Evolutionary conservation across 768 basidiomycete genomes (phyloP).

Genomic region (Xerocomus potaroensis): DNA sequence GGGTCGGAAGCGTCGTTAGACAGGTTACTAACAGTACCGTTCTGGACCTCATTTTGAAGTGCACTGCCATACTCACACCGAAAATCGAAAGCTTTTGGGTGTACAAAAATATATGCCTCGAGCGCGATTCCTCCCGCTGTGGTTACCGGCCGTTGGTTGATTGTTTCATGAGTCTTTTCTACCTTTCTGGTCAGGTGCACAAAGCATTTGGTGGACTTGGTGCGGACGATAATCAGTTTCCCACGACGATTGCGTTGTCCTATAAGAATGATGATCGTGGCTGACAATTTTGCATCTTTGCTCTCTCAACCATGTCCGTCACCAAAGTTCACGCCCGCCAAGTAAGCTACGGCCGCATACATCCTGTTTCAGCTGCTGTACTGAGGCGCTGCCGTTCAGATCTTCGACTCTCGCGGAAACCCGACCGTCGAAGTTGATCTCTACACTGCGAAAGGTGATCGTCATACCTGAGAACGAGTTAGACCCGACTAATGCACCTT

Average conservation of each 20-base stretch:
- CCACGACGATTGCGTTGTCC: slow-evolving; percentile 19
- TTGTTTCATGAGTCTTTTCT: slow-evolving; percentile 10
- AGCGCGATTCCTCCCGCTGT: slow-evolving; percentile 5
- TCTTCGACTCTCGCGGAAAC: slow-evolving; percentile 99
- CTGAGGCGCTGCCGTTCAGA: slow-evolving; percentile 45
- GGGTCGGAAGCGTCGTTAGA: slow-evolving; percentile 36
- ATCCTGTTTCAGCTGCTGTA: neutral
- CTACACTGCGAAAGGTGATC: slow-evolving; percentile 77
- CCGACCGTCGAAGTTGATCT: slow-evolving; percentile 95
- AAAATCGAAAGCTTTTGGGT: slow-evolving; percentile 8
- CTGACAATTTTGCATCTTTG: slow-evolving; percentile 11
- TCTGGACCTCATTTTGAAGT: slow-evolving; percentile 3
- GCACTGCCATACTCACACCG: slow-evolving; percentile 6
- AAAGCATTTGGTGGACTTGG: slow-evolving; percentile 2
- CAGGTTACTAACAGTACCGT: slow-evolving; percentile 15
- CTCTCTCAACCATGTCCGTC: slow-evolving; percentile 73
- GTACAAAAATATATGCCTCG: slow-evolving; percentile 12
- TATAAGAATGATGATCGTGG: slow-evolving; percentile 21
- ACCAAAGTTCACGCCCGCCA: slow-evolving; percentile 90
- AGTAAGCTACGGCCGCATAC: slow-evolving; percentile 40
- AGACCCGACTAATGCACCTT: slow-evolving; percentile 12
- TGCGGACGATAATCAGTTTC: slow-evolving; percentile 37
- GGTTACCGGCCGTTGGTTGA: slow-evolving; percentile 1
- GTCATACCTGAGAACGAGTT: slow-evolving; percentile 2
- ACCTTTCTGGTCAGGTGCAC: neutral